Conservation (phyloP, 2,329 filamentous ascomycete genomes). For the Daldinia sp. region DNA sequence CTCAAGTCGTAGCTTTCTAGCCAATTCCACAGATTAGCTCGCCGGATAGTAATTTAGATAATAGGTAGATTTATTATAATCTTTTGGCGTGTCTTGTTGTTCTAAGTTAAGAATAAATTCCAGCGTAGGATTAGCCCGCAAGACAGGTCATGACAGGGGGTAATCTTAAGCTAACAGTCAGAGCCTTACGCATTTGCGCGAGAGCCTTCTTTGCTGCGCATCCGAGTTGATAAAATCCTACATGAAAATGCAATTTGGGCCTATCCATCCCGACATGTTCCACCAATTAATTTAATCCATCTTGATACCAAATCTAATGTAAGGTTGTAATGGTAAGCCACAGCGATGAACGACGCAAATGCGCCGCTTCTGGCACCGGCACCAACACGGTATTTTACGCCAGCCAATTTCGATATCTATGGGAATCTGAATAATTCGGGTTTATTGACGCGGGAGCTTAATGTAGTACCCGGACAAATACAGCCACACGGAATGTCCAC, state of each 20-base stretch:
- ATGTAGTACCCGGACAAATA: neutral
- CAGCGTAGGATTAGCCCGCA: neutral
- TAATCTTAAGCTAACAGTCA: neutral
- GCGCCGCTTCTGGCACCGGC: neutral
- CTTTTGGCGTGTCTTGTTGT: neutral
- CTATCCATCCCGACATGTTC: neutral
- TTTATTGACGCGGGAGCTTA: neutral
- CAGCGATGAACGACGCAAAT: conserved; percentile 20
- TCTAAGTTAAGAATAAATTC: neutral
- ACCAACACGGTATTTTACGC: neutral
- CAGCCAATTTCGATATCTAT: neutral
- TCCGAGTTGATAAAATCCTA: conserved; percentile 19
- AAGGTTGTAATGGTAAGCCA: conserved; percentile 12
- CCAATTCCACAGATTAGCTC: neutral
- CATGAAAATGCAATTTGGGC: conserved; percentile 20
- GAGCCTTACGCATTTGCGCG: conserved; percentile 28
- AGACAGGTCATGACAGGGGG: neutral
- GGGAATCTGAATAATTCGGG: neutral
- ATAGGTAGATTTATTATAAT: neutral
- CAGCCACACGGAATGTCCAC: neutral
- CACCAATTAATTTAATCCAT: conserved; percentile 10
- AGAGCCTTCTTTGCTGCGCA: conserved; percentile 11
- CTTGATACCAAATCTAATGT: neutral
- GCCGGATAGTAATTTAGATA: neutral
- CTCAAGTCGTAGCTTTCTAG: neutral